Evolutionary conservation across 1,284 basidiomycete genomes (phyloP), one percentile per base, ranked within the genome.

Genomic region (Cutaneotrichosporon spelunceum): DNA sequence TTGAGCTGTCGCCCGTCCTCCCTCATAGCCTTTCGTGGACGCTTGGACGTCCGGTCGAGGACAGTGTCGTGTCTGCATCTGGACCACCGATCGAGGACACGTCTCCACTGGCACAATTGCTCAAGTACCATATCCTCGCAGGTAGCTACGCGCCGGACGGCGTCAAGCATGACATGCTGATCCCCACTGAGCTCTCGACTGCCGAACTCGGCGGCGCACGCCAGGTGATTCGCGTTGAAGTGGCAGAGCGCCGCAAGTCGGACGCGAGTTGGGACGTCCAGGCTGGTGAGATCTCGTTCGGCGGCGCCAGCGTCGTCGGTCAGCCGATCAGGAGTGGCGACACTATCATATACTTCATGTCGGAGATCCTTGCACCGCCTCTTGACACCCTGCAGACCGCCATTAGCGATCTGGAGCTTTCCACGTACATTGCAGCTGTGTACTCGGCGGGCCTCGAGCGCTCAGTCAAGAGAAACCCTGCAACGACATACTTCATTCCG

Each of bases 281-380:
- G 14, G 66, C 81, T 26, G 84, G 82, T 59, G 83, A 86, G 34
- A 85, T 98, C 57, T 82, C 86, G 14, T 97, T 98, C 73, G 91
- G 88, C 27, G 92, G 89, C 21, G 91, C 89, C 8, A 86, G 87
- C 47, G 86, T 90, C 19, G 83, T 95, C 61, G 88, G 87, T 11
- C 86, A 89, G 39, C 87, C 84, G 62, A 82, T 62, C 13, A 55
- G 62, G 60, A 81, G 88, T 60, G 85, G 90, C 63, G 88, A 89
- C 60, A 87, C 88, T 8, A 74, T 94, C 64, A 88, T 99, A 66
- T 99, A 99, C 79, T 88, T 98, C 68, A 81, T 98, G 49, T 90
- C 92, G 0, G 85, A 87, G 34, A 86, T 93, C 0, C 82, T 98
- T 24, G 82, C 86, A 8, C 90, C 91, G 16, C 96, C 96, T 0